Conservation (phyloP, 495 filamentous ascomycete genomes). For the Friedmanniomyces simplex region DNA sequence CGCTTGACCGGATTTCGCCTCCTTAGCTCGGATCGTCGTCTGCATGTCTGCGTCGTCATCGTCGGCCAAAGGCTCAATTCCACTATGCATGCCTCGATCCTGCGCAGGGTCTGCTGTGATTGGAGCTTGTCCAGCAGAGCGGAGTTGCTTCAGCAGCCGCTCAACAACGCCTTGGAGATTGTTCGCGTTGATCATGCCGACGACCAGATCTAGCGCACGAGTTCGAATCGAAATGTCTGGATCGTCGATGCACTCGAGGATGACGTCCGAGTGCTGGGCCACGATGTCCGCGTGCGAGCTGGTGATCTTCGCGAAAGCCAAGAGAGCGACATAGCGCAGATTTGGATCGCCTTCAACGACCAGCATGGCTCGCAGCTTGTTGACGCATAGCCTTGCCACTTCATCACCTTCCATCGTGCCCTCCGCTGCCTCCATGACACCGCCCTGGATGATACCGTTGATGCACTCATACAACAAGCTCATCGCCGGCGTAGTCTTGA, state of each 20-base stretch:
- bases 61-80: slow-evolving; percentile 39
- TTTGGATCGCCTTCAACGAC: slow-evolving; percentile 88
- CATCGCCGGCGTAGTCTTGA: slow-evolving; percentile 91
- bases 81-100: slow-evolving; percentile 26
- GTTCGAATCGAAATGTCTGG: slow-evolving; percentile 91
- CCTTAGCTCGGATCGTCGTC: slow-evolving; percentile 31
- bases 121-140: slow-evolving; percentile 38
- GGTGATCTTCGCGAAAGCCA: slow-evolving; percentile 94
- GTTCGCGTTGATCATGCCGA: slow-evolving; percentile 80
- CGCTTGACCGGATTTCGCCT: slow-evolving; percentile 26
- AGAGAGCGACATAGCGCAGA: slow-evolving; percentile 89
- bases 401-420: slow-evolving; percentile 75
- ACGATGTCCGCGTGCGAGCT: slow-evolving; percentile 76
- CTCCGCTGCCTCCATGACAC: slow-evolving; percentile 71
- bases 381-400: slow-evolving; percentile 85
- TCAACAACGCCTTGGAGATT: slow-evolving; percentile 75
- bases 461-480: slow-evolving; percentile 96
- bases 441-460: slow-evolving; percentile 94
- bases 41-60: slow-evolving; percentile 49
- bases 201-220: slow-evolving; percentile 79
- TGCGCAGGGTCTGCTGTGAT: slow-evolving; percentile 27
- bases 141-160: slow-evolving; percentile 74
- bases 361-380: slow-evolving; percentile 87
- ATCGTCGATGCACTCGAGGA: slow-evolving; percentile 91
- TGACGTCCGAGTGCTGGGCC: slow-evolving; percentile 84